phyloP scores from a whole-genome alignment of 352 stramenopile genomes.

The Phytopythium kandeliae region DNA sequence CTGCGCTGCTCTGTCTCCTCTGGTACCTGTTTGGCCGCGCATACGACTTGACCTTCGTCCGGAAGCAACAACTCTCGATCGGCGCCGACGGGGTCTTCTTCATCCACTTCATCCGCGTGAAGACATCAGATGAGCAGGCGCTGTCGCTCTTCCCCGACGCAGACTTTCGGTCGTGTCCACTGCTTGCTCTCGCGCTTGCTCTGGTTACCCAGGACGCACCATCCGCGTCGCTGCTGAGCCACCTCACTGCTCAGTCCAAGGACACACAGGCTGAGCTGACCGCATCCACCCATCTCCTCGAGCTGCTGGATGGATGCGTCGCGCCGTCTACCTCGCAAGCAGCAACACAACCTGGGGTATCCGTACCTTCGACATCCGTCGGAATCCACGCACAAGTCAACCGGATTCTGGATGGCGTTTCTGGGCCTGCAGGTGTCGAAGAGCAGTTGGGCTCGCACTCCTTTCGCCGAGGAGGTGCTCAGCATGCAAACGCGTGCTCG shows the following conservation, averaged over 20 bases:
- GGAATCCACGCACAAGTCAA: neutral
- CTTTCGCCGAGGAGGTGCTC: constrained; percentile 12
- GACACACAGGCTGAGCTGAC: neutral
- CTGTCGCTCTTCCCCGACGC: constrained; percentile 5
- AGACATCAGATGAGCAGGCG: constrained; percentile 7
- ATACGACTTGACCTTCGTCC: constrained; percentile 7
- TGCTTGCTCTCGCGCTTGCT: neutral
- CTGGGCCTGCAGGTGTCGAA: neutral
- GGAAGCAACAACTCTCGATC: constrained; percentile 12
- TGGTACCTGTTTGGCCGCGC: constrained; percentile 14
- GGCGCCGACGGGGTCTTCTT: constrained; percentile 8
- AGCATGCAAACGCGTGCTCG: constrained; percentile 18
- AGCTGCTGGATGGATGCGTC: neutral
- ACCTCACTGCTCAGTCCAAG: neutral
- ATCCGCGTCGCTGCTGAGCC: neutral
- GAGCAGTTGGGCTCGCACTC: constrained; percentile 17
- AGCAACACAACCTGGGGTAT: neutral
- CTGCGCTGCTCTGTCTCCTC: constrained; percentile 9
- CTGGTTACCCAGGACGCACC: neutral
- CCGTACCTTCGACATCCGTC: neutral
- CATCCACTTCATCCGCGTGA: constrained; percentile 5
- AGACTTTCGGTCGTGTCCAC: constrained; percentile 2
- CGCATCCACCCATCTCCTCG: neutral
- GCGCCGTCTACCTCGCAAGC: neutral
- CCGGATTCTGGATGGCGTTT: neutral